Evolutionary conservation across 495 filamentous ascomycete genomes (phyloP).

Genomic region (Aspergillus bridgeri): DNA sequence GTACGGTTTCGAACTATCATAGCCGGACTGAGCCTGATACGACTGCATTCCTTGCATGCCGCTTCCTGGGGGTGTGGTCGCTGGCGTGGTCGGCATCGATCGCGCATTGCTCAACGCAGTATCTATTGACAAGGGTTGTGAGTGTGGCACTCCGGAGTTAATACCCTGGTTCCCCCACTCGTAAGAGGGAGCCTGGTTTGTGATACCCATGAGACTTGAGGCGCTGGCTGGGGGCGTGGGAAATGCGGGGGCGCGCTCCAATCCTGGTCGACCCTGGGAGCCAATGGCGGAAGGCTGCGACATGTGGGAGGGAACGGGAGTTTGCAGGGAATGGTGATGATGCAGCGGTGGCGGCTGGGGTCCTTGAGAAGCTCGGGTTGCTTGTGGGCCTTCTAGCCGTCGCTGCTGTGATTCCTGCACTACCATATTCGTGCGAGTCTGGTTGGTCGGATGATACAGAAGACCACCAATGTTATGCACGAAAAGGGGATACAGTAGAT

Average conservation of each 20-base stretch:
- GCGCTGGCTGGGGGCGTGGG: conserved; percentile 93
- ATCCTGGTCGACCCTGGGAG: conserved; percentile 69
- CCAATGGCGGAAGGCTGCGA: conserved; percentile 70
- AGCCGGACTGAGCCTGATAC: conserved; percentile 67
- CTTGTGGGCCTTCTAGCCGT: conserved; percentile 48
- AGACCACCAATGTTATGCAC: conserved; percentile 96
- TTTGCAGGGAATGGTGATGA: conserved; percentile 76
- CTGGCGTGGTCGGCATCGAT: conserved; percentile 90
- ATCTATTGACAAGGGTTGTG: conserved; percentile 81
- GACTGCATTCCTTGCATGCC: conserved; percentile 72
- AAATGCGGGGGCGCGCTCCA: conserved; percentile 85
- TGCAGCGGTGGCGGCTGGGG: conserved; percentile 72
- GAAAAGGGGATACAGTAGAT: conserved; percentile 90
- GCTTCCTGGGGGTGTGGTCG: conserved; percentile 85
- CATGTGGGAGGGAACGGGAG: conserved; percentile 58
- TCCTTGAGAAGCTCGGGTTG: conserved; percentile 44
- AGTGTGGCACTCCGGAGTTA: conserved; percentile 56
- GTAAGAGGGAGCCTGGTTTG: conserved; percentile 66
- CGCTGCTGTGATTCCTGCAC: conserved; percentile 83
- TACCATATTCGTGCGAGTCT: conserved; percentile 73
- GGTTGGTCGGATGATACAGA: conserved; percentile 91
- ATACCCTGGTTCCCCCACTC: conserved; percentile 72
- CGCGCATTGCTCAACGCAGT: conserved; percentile 75
- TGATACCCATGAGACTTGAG: conserved; percentile 82
- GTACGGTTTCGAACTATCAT: conserved; percentile 74